A percentile compares a stretch with the other conserved stretches of the same genome.
Evolutionary conservation across 345 rosid species (phyloP).

Genomic region (Pugionium dolabratum): DNA sequence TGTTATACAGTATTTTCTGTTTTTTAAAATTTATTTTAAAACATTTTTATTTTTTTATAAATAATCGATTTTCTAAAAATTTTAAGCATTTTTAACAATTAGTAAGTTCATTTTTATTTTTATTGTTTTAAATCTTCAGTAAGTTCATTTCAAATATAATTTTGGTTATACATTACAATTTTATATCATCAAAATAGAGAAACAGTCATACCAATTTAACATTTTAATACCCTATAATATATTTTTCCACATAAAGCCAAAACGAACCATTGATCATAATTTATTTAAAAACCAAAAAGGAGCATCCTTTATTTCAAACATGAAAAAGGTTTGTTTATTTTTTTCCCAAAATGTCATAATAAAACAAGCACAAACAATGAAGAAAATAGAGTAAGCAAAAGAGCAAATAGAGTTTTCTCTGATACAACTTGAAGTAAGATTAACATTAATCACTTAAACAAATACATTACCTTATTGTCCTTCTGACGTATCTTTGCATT

Average conservation of each 20-base stretch:
- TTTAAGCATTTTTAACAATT: no score
- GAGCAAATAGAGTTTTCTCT: slow-evolving; percentile 25
- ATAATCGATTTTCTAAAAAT: no score
- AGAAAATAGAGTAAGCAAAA: slow-evolving; percentile 23
- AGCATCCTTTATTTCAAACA: slow-evolving; percentile 38
- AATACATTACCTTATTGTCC: slow-evolving; percentile 33
- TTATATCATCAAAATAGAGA: neutral
- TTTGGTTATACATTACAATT: neutral
- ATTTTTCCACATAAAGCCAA: slow-evolving; percentile 15
- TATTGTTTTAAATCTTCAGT: no score
- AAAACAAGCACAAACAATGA: slow-evolving; percentile 24
- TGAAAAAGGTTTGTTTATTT: slow-evolving; percentile 34
- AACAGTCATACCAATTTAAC: neutral
- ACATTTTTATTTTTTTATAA: no score
- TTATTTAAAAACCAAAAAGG: slow-evolving; percentile 21
- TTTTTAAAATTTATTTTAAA: no score
- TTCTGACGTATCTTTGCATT: slow-evolving; percentile 31
- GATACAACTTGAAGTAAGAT: slow-evolving; percentile 28
- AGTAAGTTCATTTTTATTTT: no score
- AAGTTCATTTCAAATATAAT: no score
- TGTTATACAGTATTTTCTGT: no score
- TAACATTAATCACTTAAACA: slow-evolving; percentile 29
- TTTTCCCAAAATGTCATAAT: slow-evolving; percentile 34
- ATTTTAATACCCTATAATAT: neutral
- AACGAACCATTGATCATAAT: slow-evolving; percentile 7